These are phyloP conservation scores for Neurospora sp. DNA, from an alignment of 495 filamentous ascomycete species.

Conservation along the genomic window DNA sequence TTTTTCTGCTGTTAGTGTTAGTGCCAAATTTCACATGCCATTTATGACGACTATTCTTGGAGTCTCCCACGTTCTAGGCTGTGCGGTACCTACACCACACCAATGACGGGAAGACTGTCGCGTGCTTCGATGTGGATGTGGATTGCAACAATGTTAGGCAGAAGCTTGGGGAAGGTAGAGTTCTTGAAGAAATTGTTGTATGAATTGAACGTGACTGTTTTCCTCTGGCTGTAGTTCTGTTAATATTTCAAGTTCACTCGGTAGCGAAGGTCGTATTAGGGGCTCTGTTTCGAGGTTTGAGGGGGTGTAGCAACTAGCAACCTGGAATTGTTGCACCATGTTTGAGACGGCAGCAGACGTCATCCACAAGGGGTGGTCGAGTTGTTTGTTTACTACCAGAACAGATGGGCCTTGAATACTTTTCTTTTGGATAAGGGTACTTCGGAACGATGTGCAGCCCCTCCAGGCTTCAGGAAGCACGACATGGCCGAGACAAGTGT, in stretches of 20 bases:
- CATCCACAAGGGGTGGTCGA: neutral
- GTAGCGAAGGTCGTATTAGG: neutral
- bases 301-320: neutral
- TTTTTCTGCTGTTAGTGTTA: neutral
- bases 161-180: neutral
- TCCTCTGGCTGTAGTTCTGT: neutral
- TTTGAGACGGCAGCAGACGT: neutral
- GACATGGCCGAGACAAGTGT: neutral
- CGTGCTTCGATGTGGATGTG: neutral
- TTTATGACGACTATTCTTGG: neutral
- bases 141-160: neutral
- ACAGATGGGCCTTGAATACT: neutral
- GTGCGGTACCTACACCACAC: neutral
- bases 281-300: neutral
- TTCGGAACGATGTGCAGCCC: neutral
- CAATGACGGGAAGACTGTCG: neutral
- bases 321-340: neutral
- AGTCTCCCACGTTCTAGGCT: neutral
- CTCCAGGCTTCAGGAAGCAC: neutral
- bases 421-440: neutral
- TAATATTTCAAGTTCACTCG: neutral
- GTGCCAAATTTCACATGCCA: neutral
- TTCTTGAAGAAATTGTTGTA: too few relatives aligned
- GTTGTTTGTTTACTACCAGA: neutral
- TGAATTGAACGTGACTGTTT: neutral